A percentile compares a stretch with the other conserved stretches of the same genome.
phyloP scores from a whole-genome alignment of 345 rosid species.

The Camelina neglecta region DNA sequence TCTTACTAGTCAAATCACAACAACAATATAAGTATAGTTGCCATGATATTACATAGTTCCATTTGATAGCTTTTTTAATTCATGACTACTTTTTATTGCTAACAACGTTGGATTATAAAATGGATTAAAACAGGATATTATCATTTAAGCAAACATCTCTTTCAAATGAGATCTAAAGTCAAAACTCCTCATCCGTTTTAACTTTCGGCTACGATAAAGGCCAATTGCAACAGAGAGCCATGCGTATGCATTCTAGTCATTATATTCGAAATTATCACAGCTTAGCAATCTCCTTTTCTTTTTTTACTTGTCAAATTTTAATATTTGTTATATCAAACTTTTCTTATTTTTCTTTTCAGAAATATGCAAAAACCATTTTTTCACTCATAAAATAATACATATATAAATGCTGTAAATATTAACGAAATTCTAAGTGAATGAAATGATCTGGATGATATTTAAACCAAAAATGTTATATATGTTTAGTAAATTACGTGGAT shows the following conservation, averaged over 20 bases:
- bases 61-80: neutral
- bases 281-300: neutral
- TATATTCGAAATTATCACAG: neutral
- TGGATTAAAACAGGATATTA: neutral
- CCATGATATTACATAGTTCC: neutral
- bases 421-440: neutral
- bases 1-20: slow-evolving; percentile 31
- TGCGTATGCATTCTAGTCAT: neutral
- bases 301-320: neutral
- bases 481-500: neutral
- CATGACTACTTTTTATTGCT: slow-evolving; percentile 4
- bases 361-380: neutral
- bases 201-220: slow-evolving; percentile 29
- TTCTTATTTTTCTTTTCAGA: too few species aligned
- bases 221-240: slow-evolving; percentile 22
- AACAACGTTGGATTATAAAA: slow-evolving; percentile 25
- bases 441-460: neutral
- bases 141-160: slow-evolving; percentile 24
- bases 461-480: neutral
- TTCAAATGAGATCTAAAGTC: slow-evolving; percentile 28
- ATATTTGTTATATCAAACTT: neutral
- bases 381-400: too few species aligned
- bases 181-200: slow-evolving; percentile 19
- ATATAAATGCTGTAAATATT: too few species aligned
- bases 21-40: slow-evolving; percentile 6